Evolutionary conservation across 257 asterid species (phyloP).

Genomic region (Ocimum tenuiflorum): DNA sequence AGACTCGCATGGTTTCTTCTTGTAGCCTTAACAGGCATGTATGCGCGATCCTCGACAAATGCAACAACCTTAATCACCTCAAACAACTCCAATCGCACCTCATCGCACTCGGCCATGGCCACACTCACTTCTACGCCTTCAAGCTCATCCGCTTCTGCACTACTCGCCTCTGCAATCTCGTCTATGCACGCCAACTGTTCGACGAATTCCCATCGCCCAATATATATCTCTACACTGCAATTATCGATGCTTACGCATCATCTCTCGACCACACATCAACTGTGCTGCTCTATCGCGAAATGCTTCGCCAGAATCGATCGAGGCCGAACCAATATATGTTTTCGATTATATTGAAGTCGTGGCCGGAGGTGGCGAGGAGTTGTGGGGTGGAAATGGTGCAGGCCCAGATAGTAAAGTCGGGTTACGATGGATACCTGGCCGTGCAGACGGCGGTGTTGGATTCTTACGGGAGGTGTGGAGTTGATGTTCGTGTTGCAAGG

Average conservation of each 20-base stretch:
- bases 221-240: slow-evolving; percentile 48
- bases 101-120: slow-evolving; percentile 54
- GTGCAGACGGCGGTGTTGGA: slow-evolving; percentile 67
- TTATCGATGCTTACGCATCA: slow-evolving; percentile 44
- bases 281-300: slow-evolving; percentile 41
- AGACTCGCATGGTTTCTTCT: slow-evolving; percentile 31
- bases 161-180: slow-evolving; percentile 32
- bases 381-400: slow-evolving; percentile 62
- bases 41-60: slow-evolving; percentile 43
- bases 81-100: slow-evolving; percentile 68
- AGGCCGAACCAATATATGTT: slow-evolving; percentile 64
- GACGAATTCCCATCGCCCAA: slow-evolving; percentile 51
- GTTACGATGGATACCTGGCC: slow-evolving; percentile 42
- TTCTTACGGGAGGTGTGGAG: slow-evolving; percentile 44
- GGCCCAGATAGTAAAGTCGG: slow-evolving; percentile 51
- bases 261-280: slow-evolving; percentile 43
- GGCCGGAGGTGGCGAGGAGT: slow-evolving; percentile 39
- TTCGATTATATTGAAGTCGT: slow-evolving; percentile 48
- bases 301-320: slow-evolving; percentile 43
- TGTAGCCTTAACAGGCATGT: slow-evolving; percentile 43
- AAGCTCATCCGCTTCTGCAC: slow-evolving; percentile 77
- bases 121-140: slow-evolving; percentile 62
- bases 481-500: slow-evolving; percentile 39
- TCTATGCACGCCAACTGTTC: slow-evolving; percentile 63
- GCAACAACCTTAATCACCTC: slow-evolving; percentile 49